A percentile compares a stretch with the other conserved stretches of the same genome.
These are phyloP conservation scores for Termitomyces bulborhizus DNA, from an alignment of 768 basidiomycete species.

Conservation along the genomic window DNA sequence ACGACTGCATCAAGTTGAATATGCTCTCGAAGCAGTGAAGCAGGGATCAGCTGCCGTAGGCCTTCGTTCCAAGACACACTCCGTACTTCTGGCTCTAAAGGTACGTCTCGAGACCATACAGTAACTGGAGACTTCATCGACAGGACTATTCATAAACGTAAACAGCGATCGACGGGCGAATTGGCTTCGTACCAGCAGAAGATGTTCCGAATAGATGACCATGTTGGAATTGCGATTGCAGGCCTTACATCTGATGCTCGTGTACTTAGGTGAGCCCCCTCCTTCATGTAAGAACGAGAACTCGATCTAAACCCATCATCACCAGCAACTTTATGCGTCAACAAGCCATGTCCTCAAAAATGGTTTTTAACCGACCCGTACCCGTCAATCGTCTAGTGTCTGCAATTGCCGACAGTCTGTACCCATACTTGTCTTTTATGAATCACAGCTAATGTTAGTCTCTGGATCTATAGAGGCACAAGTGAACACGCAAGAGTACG, in stretches of 20 bases:
- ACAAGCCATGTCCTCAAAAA: constrained; percentile 91
- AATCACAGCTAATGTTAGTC: not conserved
- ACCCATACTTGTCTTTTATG: not conserved
- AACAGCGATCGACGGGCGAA: constrained; percentile 93
- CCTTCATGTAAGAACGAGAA: not conserved
- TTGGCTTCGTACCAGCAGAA: constrained; percentile 99
- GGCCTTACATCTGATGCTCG: constrained; percentile 98
- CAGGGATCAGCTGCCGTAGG: constrained; percentile 99
- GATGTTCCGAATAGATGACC: constrained; percentile 99
- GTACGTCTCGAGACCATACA: constrained; percentile 32
- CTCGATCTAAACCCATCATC: not conserved
- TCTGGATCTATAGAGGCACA: constrained; percentile 73
- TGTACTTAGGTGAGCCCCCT: constrained; percentile 70
- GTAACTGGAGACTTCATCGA: not conserved
- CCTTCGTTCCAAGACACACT: constrained; percentile 90
- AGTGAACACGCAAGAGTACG: constrained; percentile 98
- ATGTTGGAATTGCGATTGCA: constrained; percentile 98
- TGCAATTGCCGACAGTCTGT: constrained; percentile 91
- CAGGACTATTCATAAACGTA: not conserved
- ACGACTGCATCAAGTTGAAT: constrained; percentile 94
- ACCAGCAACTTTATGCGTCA: constrained; percentile 98
- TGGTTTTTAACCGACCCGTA: constrained; percentile 93
- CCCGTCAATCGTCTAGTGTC: constrained; percentile 93
- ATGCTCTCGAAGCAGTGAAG: constrained; percentile 98
- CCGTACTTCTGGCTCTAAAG: constrained; percentile 89